Percentiles rank a stretch among this genome's conserved stretches.
These are phyloP conservation scores for Eustoma russellianum DNA, from an alignment of 257 asterid genomes.

Conservation along the genomic window DNA sequence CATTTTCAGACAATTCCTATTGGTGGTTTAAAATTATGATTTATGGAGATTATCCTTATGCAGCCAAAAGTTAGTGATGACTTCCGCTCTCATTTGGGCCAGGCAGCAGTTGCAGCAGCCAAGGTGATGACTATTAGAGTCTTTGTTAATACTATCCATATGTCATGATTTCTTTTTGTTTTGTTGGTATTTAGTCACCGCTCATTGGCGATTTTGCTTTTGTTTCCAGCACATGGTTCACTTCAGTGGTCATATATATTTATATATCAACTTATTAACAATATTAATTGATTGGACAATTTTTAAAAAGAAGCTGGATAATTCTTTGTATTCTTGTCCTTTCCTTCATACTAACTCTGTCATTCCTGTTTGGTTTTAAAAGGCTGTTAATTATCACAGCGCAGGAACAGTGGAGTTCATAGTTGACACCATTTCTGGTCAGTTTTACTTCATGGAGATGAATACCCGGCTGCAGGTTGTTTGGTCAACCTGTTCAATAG, in stretches of 20 bases:
- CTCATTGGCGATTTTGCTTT: not conserved
- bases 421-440: slow-evolving; percentile 76
- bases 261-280: too few species aligned
- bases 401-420: slow-evolving; percentile 99
- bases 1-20: slow-evolving; percentile 5
- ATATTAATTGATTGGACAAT: too few species aligned
- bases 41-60: slow-evolving; percentile 22
- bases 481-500: slow-evolving; percentile 13
- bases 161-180: slow-evolving; percentile 7
- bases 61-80: slow-evolving; percentile 75
- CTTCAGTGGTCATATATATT: too few species aligned
- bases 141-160: slow-evolving; percentile 8
- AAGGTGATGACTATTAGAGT: slow-evolving; percentile 47
- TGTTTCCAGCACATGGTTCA: too few species aligned
- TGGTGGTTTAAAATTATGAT: slow-evolving; percentile 7
- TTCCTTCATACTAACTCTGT: slow-evolving; percentile 11
- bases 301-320: too few species aligned
- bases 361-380: slow-evolving; percentile 19
- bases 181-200: slow-evolving; percentile 3
- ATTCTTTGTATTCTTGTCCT: not conserved
- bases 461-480: slow-evolving; percentile 98
- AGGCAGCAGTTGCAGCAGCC: slow-evolving; percentile 98
- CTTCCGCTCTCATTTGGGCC: slow-evolving; percentile 79
- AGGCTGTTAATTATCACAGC: slow-evolving; percentile 90
- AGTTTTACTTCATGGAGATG: slow-evolving; percentile 99